These are phyloP conservation scores for Allantophomopsis cytisporea DNA, from an alignment of 2,329 filamentous ascomycete genomes.

Conservation along the genomic window DNA sequence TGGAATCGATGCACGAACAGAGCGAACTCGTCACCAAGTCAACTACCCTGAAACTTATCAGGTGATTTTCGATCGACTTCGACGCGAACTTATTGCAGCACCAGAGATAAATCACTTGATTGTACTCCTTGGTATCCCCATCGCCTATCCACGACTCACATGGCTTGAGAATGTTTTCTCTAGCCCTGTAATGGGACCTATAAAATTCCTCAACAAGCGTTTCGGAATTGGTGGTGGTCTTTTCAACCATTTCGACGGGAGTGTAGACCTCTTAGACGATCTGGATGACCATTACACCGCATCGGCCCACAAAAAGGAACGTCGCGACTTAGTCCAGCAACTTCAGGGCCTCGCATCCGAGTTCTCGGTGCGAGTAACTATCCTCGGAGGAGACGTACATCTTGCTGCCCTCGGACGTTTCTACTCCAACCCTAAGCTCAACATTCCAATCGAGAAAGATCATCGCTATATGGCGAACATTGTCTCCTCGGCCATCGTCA, in stretches of 20 bases:
- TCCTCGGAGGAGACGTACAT: constrained; percentile 89
- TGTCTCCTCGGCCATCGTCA: constrained; percentile 88
- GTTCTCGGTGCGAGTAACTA: constrained; percentile 81
- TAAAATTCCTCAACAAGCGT: constrained; percentile 80
- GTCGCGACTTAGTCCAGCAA: constrained; percentile 62
- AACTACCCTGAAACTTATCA: constrained; percentile 91
- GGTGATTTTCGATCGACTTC: constrained; percentile 63
- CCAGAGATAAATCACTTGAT: constrained; percentile 80
- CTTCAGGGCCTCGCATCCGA: constrained; percentile 75
- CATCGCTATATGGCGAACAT: constrained; percentile 93
- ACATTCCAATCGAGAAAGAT: constrained; percentile 67
- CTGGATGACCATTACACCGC: constrained; percentile 95
- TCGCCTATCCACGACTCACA: constrained; percentile 81
- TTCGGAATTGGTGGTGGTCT: constrained; percentile 74
- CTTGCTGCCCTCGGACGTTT: constrained; percentile 86
- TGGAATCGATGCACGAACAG: constrained; percentile 84
- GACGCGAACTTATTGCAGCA: constrained; percentile 57
- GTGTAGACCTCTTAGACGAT: constrained; percentile 83
- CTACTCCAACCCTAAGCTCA: constrained; percentile 75
- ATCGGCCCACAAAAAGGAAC: constrained; percentile 80
- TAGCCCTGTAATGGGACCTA: constrained; percentile 75
- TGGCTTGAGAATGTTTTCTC: constrained; percentile 90
- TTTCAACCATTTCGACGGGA: constrained; percentile 92
- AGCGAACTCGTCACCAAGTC: constrained; percentile 86
- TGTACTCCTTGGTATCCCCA: constrained; percentile 74